Evolutionary conservation across 2,329 filamentous ascomycete genomes (phyloP).

Genomic region (Lasiodiplodia sp.): DNA sequence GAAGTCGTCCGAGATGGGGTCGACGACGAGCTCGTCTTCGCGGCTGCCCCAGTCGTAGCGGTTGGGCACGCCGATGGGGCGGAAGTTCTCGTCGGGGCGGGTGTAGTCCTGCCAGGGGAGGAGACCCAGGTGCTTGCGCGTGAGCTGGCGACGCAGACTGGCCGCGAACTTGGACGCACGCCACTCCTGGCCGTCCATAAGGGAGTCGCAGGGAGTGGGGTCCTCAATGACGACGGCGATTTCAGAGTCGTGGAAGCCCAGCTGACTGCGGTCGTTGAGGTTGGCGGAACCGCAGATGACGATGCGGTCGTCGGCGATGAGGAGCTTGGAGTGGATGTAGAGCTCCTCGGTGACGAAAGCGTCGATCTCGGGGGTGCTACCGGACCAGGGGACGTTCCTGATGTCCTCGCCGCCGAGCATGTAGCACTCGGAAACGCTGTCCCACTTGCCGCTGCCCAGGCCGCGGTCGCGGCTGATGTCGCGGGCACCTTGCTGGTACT

Average conservation of each 20-base stretch:
- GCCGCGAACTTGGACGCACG: slow-evolving; percentile 78
- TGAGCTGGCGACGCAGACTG: slow-evolving; percentile 82
- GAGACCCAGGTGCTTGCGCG: slow-evolving; percentile 89
- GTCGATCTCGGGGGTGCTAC: slow-evolving; percentile 63
- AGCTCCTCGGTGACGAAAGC: slow-evolving; percentile 70
- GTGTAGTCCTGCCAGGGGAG: slow-evolving; percentile 76
- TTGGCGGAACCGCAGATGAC: slow-evolving; percentile 83
- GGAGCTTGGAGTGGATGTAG: slow-evolving; percentile 72
- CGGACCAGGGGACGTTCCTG: slow-evolving; percentile 66
- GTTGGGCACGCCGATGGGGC: slow-evolving; percentile 65
- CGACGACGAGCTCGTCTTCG: slow-evolving; percentile 67
- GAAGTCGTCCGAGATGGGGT: slow-evolving; percentile 76
- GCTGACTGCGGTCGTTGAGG: slow-evolving; percentile 76
- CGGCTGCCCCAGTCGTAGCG: slow-evolving; percentile 57
- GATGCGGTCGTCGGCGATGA: slow-evolving; percentile 82
- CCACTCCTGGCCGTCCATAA: slow-evolving; percentile 77
- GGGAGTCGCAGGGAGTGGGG: slow-evolving; percentile 70
- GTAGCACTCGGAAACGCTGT: slow-evolving; percentile 80
- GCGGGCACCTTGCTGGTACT: slow-evolving; percentile 75
- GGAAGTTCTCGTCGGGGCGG: slow-evolving; percentile 62
- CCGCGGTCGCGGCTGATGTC: slow-evolving; percentile 57
- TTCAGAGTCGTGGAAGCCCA: slow-evolving; percentile 85
- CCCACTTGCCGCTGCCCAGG: slow-evolving; percentile 66
- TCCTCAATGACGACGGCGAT: slow-evolving; percentile 91
- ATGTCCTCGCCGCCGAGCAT: slow-evolving; percentile 81